Conservation (phyloP, 148 eudicot genomes). For the Vaccinium myrtillus region DNA sequence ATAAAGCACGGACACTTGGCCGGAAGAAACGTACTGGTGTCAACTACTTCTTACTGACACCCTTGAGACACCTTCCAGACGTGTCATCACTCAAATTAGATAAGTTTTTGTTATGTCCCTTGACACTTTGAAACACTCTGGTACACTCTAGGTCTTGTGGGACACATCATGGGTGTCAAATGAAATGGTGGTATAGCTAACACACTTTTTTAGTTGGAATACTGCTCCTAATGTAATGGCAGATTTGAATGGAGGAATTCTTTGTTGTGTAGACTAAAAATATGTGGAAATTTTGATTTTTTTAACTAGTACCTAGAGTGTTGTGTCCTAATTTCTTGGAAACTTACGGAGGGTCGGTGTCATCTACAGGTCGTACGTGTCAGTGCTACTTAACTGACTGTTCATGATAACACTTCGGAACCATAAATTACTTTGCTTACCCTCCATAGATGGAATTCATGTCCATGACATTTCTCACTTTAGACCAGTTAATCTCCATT, state of each 20-base stretch:
- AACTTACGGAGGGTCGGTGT: background rate
- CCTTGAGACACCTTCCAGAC: background rate
- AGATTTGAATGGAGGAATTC: background rate
- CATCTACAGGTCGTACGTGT: background rate
- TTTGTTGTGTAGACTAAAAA: too few relatives aligned
- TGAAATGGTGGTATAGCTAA: background rate
- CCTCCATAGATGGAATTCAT: constrained; percentile 73
- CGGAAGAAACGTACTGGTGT: background rate
- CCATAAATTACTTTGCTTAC: constrained; percentile 33
- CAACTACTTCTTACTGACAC: background rate
- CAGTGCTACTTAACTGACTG: background rate
- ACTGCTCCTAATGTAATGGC: background rate
- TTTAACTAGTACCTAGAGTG: background rate
- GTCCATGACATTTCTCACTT: constrained; percentile 66
- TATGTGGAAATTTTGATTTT: background rate
- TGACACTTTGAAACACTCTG: background rate
- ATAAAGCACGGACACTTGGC: background rate
- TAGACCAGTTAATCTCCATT: constrained; percentile 57
- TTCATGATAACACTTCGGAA: background rate
- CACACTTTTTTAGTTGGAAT: background rate
- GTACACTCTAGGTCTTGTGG: background rate
- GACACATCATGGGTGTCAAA: background rate
- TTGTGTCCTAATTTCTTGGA: background rate
- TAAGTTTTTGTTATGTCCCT: background rate
- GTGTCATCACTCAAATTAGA: background rate